phyloP scores from a whole-genome alignment of 805 yeast genomes.

The Hanseniaspora opuntiae region DNA sequence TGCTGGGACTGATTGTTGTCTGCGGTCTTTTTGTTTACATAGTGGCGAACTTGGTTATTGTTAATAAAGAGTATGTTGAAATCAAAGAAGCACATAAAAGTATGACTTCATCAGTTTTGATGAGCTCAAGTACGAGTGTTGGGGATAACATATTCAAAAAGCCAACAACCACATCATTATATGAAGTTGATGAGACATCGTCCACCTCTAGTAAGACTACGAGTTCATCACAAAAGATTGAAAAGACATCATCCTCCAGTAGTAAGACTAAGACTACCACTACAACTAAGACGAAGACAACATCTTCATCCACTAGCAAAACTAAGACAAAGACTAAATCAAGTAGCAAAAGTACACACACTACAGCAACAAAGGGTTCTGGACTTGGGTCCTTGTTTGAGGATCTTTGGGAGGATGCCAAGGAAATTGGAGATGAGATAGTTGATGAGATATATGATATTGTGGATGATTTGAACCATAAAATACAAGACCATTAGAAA shows the following conservation, averaged over 20 bases:
- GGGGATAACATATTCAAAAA: not conserved
- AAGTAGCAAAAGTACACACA: not conserved
- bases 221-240: not conserved
- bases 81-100: not conserved
- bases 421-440: slow-evolving; percentile 1
- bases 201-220: not conserved
- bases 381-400: not conserved
- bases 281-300: not conserved
- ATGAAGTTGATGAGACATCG: no score
- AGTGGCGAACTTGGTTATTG: not conserved
- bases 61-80: slow-evolving; percentile 3
- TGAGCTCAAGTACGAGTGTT: not conserved
- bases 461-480: not conserved
- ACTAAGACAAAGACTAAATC: not conserved
- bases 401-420: slow-evolving; percentile 5
- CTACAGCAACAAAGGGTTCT: not conserved
- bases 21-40: not conserved
- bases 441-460: not conserved
- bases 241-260: not conserved
- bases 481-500: not conserved
- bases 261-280: not conserved
- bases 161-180: not conserved
- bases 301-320: not conserved
- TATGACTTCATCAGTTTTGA: no score
- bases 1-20: not conserved